phyloP scores from a whole-genome alignment of 2,329 filamentous ascomycete species.

The Fusarium chuoi region DNA sequence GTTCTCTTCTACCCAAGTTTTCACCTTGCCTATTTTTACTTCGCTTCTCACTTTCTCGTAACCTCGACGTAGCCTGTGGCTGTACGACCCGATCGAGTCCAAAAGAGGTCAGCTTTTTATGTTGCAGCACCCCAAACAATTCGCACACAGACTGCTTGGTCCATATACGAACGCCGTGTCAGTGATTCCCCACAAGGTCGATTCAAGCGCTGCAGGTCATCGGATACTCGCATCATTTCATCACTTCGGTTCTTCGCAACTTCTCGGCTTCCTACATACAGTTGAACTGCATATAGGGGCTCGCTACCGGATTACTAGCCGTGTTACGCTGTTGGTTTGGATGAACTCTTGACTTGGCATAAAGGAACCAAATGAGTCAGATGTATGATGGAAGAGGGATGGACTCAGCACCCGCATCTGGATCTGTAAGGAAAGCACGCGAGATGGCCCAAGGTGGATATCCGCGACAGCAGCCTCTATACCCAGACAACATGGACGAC shows the following conservation, averaged over 20 bases:
- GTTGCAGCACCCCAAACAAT: slow-evolving; percentile 36
- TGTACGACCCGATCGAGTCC: slow-evolving; percentile 38
- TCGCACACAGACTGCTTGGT: slow-evolving; percentile 38
- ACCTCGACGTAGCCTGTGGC: slow-evolving; percentile 27
- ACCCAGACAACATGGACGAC: slow-evolving; percentile 45
- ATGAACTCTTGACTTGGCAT: slow-evolving; percentile 35
- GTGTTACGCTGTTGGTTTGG: slow-evolving; percentile 29
- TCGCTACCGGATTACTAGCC: slow-evolving; percentile 19
- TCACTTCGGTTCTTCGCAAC: slow-evolving; percentile 22
- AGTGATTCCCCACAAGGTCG: slow-evolving; percentile 14
- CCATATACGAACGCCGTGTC: slow-evolving; percentile 37
- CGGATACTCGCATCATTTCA: slow-evolving; percentile 29
- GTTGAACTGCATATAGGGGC: slow-evolving; percentile 35
- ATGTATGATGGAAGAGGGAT: slow-evolving; percentile 64
- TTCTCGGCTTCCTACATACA: slow-evolving; percentile 38
- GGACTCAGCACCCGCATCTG: slow-evolving; percentile 58
- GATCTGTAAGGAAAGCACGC: slow-evolving; percentile 65
- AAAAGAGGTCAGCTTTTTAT: slow-evolving; percentile 38
- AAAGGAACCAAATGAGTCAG: slow-evolving; percentile 62
- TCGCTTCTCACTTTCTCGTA: slow-evolving; percentile 16
- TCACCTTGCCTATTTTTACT: slow-evolving; percentile 6
- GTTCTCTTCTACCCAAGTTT: slow-evolving; percentile 32
- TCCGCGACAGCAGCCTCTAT: slow-evolving; percentile 38
- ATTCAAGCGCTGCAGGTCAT: slow-evolving; percentile 21
- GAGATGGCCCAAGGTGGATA: slow-evolving; percentile 60